These are phyloP conservation scores for Entoloma clypeatum DNA, from an alignment of 1,284 basidiomycete species.

Conservation along the genomic window DNA sequence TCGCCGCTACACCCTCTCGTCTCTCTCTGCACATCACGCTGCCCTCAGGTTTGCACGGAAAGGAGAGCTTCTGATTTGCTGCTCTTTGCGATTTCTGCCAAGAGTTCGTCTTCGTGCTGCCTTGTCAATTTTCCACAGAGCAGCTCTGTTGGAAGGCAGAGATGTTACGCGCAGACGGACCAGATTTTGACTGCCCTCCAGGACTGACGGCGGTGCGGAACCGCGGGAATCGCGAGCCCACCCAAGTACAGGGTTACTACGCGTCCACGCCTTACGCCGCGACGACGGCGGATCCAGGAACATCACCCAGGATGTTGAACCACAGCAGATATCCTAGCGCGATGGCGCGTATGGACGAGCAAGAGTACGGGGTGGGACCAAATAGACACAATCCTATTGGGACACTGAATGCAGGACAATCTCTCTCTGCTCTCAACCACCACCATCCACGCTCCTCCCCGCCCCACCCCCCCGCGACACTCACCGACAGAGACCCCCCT, in stretches of 20 bases:
- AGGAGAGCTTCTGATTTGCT: slow-evolving; percentile 13
- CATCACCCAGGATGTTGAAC: slow-evolving; percentile 21
- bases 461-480: slow-evolving; percentile 23
- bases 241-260: slow-evolving; percentile 18
- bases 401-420: slow-evolving; percentile 26
- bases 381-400: slow-evolving; percentile 45
- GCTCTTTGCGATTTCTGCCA: slow-evolving; percentile 11
- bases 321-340: slow-evolving; percentile 19
- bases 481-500: slow-evolving; percentile 36
- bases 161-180: slow-evolving; percentile 37
- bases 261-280: slow-evolving; percentile 16
- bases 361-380: slow-evolving; percentile 33
- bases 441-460: slow-evolving; percentile 31
- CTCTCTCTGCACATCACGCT: slow-evolving; percentile 24
- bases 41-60: slow-evolving; percentile 24
- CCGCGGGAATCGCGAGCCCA: slow-evolving; percentile 20
- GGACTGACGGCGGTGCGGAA: slow-evolving; percentile 26
- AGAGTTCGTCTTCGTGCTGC: too few relatives aligned
- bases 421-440: slow-evolving; percentile 35
- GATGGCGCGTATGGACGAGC: slow-evolving; percentile 23
- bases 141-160: slow-evolving; percentile 13
- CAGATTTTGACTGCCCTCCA: slow-evolving; percentile 44
- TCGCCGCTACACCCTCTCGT: slow-evolving; percentile 25
- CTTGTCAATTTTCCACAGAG: slow-evolving; percentile 9
- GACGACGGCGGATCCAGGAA: slow-evolving; percentile 29